These are phyloP conservation scores for Thalassiosira hispida DNA, from an alignment of 352 stramenopile genomes.

Conservation along the genomic window DNA sequence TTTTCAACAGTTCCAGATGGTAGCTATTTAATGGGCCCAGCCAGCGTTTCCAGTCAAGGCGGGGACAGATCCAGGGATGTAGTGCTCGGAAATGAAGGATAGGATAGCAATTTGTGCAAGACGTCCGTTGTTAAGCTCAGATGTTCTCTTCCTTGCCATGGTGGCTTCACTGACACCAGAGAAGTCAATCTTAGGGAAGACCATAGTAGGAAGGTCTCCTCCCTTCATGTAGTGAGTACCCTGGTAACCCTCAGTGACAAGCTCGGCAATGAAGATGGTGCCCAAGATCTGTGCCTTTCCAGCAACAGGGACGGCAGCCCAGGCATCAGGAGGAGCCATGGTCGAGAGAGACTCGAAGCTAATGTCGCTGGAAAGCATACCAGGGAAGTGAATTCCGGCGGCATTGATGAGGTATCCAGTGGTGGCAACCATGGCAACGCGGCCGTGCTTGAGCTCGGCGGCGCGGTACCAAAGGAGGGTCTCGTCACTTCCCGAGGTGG, in stretches of 20 bases:
- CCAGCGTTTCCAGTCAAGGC: slow-evolving; percentile 61
- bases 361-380: slow-evolving; percentile 71
- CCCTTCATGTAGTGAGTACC: slow-evolving; percentile 78
- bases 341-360: slow-evolving; percentile 77
- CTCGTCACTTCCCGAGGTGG: slow-evolving; percentile 49
- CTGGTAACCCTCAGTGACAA: slow-evolving; percentile 65
- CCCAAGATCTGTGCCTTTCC: slow-evolving; percentile 76
- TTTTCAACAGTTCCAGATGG: background rate
- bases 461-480: slow-evolving; percentile 66
- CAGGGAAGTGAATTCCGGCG: slow-evolving; percentile 79
- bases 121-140: slow-evolving; percentile 82
- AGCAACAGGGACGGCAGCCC: slow-evolving; percentile 72
- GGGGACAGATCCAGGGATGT: slow-evolving; percentile 78
- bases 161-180: slow-evolving; percentile 61
- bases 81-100: slow-evolving; percentile 70
- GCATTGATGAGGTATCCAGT: slow-evolving; percentile 73
- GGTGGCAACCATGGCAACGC: slow-evolving; percentile 65
- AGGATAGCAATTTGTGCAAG: slow-evolving; percentile 83
- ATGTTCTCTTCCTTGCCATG: slow-evolving; percentile 63
- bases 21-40: slow-evolving; percentile 61
- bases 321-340: slow-evolving; percentile 80
- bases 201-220: slow-evolving; percentile 70
- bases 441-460: slow-evolving; percentile 67
- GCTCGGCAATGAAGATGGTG: slow-evolving; percentile 76
- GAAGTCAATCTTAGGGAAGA: slow-evolving; percentile 82